These are phyloP conservation scores for Brassica rapa DNA, from an alignment of 345 rosid genomes.

Conservation along the genomic window DNA sequence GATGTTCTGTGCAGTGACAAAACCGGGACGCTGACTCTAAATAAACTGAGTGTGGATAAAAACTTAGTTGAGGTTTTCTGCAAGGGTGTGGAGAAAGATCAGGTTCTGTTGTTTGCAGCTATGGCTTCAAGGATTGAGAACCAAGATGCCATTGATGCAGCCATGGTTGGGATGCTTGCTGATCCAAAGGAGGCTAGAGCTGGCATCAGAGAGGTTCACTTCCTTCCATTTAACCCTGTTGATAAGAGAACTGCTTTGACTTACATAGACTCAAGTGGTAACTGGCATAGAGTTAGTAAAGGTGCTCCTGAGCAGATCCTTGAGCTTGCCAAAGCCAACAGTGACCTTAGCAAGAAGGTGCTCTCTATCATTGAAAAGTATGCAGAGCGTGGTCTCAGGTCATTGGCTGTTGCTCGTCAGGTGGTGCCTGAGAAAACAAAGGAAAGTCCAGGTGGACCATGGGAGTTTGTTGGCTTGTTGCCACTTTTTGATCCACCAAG, in stretches of 20 bases:
- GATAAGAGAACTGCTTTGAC: slow-evolving; percentile 93
- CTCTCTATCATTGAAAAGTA: slow-evolving; percentile 83
- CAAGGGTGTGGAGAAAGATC: not conserved
- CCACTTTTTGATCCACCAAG: slow-evolving; percentile 98
- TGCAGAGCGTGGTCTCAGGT: slow-evolving; percentile 97
- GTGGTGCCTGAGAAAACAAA: slow-evolving; percentile 84
- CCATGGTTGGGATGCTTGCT: not conserved
- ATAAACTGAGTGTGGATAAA: not conserved
- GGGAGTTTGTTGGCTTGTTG: slow-evolving; percentile 88
- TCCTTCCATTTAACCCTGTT: slow-evolving; percentile 79
- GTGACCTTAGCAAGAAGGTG: slow-evolving; percentile 74
- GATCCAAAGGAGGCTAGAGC: slow-evolving; percentile 51
- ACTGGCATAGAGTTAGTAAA: slow-evolving; percentile 81
- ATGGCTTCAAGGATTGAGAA: not conserved
- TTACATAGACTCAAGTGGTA: slow-evolving; percentile 65
- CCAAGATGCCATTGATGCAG: not conserved
- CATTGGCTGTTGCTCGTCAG: slow-evolving; percentile 94
- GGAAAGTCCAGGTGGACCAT: slow-evolving; percentile 80
- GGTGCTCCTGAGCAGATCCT: slow-evolving; percentile 97
- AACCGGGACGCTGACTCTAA: not conserved
- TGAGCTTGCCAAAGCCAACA: slow-evolving; percentile 70
- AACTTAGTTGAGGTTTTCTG: not conserved
- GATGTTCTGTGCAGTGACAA: not conserved
- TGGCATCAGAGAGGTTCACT: slow-evolving; percentile 70
- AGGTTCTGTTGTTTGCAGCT: not conserved